Base-by-base conservation (phyloP, 768 basidiomycete genomes). In the Lentinula sp. region DNA sequence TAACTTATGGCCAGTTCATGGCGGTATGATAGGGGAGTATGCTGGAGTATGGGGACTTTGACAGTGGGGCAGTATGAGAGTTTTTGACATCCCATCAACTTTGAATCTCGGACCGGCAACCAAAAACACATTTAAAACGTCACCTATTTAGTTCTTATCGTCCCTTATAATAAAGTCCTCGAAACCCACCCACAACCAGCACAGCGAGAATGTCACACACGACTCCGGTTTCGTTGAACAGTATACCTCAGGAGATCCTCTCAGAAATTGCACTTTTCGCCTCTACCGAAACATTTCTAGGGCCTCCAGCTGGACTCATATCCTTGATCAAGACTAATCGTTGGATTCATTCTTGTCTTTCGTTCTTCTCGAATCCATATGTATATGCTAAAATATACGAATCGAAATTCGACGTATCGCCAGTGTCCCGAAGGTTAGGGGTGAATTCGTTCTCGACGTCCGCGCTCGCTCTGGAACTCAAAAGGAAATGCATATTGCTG, bases 231-330 rank as follows among this genome's bases (percentile, higher is more conserved):
- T 72, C 70, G 9, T 71, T 91, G 59, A 74, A 77, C 58, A 72
- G 73, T 6, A 73, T 94, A 48, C 92, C 92, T 13, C 82, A 82
- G 62, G 93, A 94, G 72, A 79, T 94, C 42, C 79, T 95, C 49
- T 88, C 93, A 68, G 85, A 85, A 55, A 86, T 95, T 66, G 90
- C 90, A 1, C 86, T 81, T 68, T 85, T 84, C 65, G 73, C 83
- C 43, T 84, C 81, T 7, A 84, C 84, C 3, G 68, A 79, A 4
- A 65, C 60, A 35, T 73, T 80, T 54, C 74, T 85, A 45, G 88
- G 89, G 16, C 87, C 90, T 7, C 88, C 87, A 15, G 74, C 81
- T 1, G 76, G 75, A 37, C 73, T 93, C 35, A 57, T 80, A n/a
- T 75, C 86, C 10, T 73, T 93, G 20, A 76, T 90, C 15, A 64